phyloP scores from a whole-genome alignment of 2,329 filamentous ascomycete species.

The Colletotrichum lini region DNA sequence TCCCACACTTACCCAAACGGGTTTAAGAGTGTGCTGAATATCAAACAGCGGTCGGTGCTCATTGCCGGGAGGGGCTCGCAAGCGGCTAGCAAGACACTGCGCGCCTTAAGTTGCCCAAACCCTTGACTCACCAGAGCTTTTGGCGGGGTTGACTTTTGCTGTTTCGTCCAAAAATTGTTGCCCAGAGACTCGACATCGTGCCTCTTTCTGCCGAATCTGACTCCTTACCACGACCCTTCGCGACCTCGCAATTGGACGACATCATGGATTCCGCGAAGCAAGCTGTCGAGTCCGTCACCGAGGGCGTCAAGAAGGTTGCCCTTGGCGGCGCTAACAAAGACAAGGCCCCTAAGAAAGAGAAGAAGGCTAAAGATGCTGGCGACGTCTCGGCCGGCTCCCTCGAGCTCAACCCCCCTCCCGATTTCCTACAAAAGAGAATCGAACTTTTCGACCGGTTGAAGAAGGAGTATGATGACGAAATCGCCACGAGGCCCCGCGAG shows the following conservation, averaged over 20 bases:
- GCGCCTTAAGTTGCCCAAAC: constrained; percentile 29
- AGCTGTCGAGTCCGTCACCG: constrained; percentile 64
- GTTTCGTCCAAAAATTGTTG: constrained; percentile 36
- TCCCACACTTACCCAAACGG: too few species aligned
- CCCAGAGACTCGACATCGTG: constrained; percentile 7
- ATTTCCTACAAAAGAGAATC: constrained; percentile 87
- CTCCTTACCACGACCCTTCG: constrained; percentile 16
- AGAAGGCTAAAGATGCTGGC: constrained; percentile 56
- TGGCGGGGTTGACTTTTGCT: constrained; percentile 40
- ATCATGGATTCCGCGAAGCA: constrained; percentile 65
- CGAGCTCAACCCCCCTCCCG: constrained; percentile 71
- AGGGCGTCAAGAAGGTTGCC: constrained; percentile 73
- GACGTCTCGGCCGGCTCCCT: constrained; percentile 58
- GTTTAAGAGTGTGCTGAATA: too few species aligned
- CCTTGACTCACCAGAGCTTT: constrained; percentile 41
- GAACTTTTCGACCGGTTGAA: constrained; percentile 91
- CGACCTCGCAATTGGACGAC: constrained; percentile 32
- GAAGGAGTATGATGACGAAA: constrained; percentile 84
- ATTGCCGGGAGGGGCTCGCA: not conserved
- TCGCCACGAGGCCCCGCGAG: constrained; percentile 78
- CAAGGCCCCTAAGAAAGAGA: constrained; percentile 68
- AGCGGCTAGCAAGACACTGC: constrained; percentile 7
- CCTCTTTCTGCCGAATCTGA: constrained; percentile 1
- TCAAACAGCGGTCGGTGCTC: too few species aligned
- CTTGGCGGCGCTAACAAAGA: constrained; percentile 62